These are phyloP conservation scores for Fagus sylvatica DNA, from an alignment of 306 rosid genomes.

Conservation along the genomic window DNA sequence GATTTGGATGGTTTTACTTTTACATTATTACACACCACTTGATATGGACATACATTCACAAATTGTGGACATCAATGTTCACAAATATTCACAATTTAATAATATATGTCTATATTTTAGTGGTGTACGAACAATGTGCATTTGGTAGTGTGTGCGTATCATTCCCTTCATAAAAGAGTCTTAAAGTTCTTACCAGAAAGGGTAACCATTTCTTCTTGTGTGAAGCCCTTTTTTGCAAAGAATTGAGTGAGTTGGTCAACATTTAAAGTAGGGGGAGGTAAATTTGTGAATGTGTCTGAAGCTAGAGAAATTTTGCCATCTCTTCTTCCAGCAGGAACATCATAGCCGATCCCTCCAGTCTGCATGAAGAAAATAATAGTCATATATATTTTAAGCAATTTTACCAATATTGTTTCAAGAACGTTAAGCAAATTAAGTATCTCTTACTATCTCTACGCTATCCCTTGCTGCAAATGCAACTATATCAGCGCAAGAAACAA, in stretches of 20 bases:
- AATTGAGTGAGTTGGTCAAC: slow-evolving; percentile 58
- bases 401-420: slow-evolving; percentile 6
- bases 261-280: slow-evolving; percentile 59
- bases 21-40: no score
- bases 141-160: no score
- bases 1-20: neutral
- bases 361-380: slow-evolving; percentile 30
- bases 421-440: neutral
- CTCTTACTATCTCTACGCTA: slow-evolving; percentile 58
- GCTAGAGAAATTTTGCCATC: slow-evolving; percentile 64
- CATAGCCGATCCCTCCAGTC: slow-evolving; percentile 62
- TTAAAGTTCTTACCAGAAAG: slow-evolving; percentile 53
- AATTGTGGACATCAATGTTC: no score
- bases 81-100: no score
- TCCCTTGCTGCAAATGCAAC: slow-evolving; percentile 83
- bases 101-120: no score
- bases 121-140: no score
- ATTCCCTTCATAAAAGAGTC: neutral
- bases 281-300: slow-evolving; percentile 53
- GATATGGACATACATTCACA: no score
- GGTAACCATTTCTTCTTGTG: slow-evolving; percentile 81
- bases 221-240: slow-evolving; percentile 54
- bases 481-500: slow-evolving; percentile 74
- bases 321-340: slow-evolving; percentile 84
- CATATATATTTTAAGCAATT: neutral